Base-by-base conservation (phyloP, 306 rosid species). In the Lathyrus aphaca region DNA sequence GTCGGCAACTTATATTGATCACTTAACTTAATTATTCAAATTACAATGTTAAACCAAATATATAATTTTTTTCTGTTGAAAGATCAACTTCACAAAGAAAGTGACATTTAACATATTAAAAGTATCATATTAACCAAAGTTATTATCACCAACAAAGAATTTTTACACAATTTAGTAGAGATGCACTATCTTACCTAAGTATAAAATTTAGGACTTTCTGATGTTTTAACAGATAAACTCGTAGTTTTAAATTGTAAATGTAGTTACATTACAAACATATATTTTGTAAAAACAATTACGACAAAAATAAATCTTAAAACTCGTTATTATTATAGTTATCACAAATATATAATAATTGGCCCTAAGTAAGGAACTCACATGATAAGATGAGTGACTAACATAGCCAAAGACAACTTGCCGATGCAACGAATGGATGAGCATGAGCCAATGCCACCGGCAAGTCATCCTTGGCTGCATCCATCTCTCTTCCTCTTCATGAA, bases 371-470 rank as follows among this genome's bases (percentile, higher is more conserved):
- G 9, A 8, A 54, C 76, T 67, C 23, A 63, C 83, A 74, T 77
- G 74, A 77, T 60, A 80, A 71, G 85, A 77, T 77, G 81, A 77
- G 55, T 80, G 79, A 12, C 30, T 48, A 67, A 67, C 27, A 39
- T 80, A 83, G 85, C 85, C 85, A 80, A 77, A 13, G 71, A 37
- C 67, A 15, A 77, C 83, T 80, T 80, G 87, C 81, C 81, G 82
- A 64, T 12, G 35, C 10, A 3, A 0, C 0, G 1, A 13, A n/a
- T 35, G 39, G 8, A 2, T 1, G 44, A 62, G n/a, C 10, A 13
- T 14, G 45, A 11, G 19, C 17, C 0, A 56, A 29, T n/a, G 19
- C 7, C 12, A n/a, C 72, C 85, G 82, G 85, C 85, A 81, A 81
- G 80, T 81, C 82, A 81, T 81, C 80, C 85, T 77, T 81, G 85